Evolutionary conservation across 2,329 filamentous ascomycete species (phyloP).

Genomic region (Phialophora tarda): DNA sequence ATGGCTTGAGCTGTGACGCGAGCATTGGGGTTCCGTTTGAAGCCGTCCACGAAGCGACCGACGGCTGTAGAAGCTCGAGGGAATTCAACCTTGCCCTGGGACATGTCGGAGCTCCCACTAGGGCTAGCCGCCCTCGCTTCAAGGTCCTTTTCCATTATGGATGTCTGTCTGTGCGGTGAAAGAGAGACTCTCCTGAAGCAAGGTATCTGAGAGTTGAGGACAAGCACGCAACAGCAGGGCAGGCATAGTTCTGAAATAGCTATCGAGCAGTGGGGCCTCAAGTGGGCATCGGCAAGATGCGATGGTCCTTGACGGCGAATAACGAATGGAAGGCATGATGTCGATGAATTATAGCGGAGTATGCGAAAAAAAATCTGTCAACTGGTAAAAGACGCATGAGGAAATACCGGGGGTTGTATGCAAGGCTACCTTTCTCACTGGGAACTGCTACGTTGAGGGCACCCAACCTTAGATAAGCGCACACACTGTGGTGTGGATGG

Average conservation of each 20-base stretch:
- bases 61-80: slow-evolving; percentile 28
- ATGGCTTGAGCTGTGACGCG: slow-evolving; percentile 46
- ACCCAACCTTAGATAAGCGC: slow-evolving; percentile 3
- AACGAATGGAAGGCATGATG: slow-evolving; percentile 1
- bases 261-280: neutral
- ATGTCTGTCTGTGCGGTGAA: neutral
- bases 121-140: slow-evolving; percentile 21
- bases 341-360: neutral
- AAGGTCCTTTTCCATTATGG: slow-evolving; percentile 25
- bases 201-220: neutral
- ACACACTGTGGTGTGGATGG: neutral
- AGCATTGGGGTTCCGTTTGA: slow-evolving; percentile 54
- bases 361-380: slow-evolving; percentile 16
- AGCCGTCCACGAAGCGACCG: slow-evolving; percentile 49
- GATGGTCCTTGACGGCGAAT: neutral
- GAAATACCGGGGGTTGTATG: slow-evolving; percentile 6
- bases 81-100: slow-evolving; percentile 31
- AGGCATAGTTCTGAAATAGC: slow-evolving; percentile 4
- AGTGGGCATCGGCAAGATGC: slow-evolving; percentile 6
- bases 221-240: neutral
- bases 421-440: slow-evolving; percentile 26
- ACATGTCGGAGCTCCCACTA: slow-evolving; percentile 11
- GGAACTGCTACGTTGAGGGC: neutral
- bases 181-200: neutral
- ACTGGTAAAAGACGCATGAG: slow-evolving; percentile 14